Base-by-base conservation (phyloP, 257 asterid genomes). In the Gardenia jasminoides region DNA sequence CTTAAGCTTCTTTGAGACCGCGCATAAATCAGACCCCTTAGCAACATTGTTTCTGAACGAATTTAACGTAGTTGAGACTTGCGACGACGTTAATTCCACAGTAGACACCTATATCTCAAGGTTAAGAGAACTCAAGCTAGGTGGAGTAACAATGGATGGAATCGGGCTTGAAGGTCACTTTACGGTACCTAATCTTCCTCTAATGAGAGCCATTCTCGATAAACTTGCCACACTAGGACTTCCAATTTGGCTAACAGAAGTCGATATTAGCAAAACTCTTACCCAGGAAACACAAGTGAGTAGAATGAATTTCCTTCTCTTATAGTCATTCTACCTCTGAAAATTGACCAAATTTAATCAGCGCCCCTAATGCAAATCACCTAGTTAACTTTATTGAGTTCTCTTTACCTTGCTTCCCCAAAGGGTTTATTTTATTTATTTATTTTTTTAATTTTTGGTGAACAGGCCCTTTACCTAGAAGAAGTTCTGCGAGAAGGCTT, bases 211-310 rank as follows among this genome's bases (percentile, higher is more conserved):
- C 1, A 72, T 74, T 20, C 68, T 92, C n/a, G 97, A 92, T 67
- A 89, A 92, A 80, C 71, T 90, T 64, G 90, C 91, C 0, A 84
- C 84, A 0, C 31, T 90, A 9, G 39, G 58, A 19, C 92, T 90
- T 78, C 93, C 97, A 3, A 89, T 92, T 31, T 92, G 92, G 94
- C 88, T 92, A 54, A 90, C 94, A 0, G 95, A 90, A 80, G 81
- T 88, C 7, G 94, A 92, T 50, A 87, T 88, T 36, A 84, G 80
- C 80, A 76, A 69, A 0, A 73, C 10, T 6, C 58, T 74, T 46
- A 86, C 75, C 75, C 83, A 72, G 33, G 81, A 86, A 78, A 81
- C 78, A n/a, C 96, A 90, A 88, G 93, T 90, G 19, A 83, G 80
- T 61, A 20, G n/a, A n/a, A n/a, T n/a, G n/a, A n/a, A n/a, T 17